Evolutionary conservation across 345 rosid genomes (phyloP), one percentile per base, ranked within the genome.

Genomic region (Sonneratia alba): DNA sequence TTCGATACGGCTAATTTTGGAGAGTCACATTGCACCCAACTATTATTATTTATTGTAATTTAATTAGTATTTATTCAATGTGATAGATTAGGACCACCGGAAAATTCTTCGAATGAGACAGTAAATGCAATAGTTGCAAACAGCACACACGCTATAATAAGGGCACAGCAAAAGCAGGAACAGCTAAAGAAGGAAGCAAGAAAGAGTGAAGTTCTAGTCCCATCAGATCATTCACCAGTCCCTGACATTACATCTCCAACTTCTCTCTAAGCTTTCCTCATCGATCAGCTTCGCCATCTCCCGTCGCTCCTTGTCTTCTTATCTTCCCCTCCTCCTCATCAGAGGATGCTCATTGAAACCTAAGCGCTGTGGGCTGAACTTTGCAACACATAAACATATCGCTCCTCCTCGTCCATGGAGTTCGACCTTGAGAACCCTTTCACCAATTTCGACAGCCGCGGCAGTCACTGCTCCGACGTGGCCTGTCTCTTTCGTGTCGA

Each of bases 391-490:
- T 42, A 42, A 42, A 9, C 10, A 42, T 42, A 42, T 42, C 45
- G 7, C 45, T 42, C 45, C 2, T 42, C 45, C 51, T 9, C 13
- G 32, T 11, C 14, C 18, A 92, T 90, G 97, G 96, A 86, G 75
- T 87, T 85, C 76, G 84, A 85, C 76, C 96, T 92, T 15, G 92
- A 88, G 81, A 80, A 86, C 80, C 98, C 98, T 21, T 78, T 90
- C 36, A 75, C 86, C 6, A 66, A 71, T 53, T 36, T 73, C 72
- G 73, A 63, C 51, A 9, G 51, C 14, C 3, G 51, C 59, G 70
- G 69, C 43, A 43, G 49, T 45, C 67, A 63, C 70, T 3, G 22
- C 66, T 32, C 70, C 22, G 77, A 78, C 53, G 37, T 72, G 13
- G 3, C 78, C 27, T 72, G 86, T 69, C 87, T 90, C 61, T 88